Evolutionary conservation across 148 eudicot species (phyloP).

Genomic region (Linanthus parryae): DNA sequence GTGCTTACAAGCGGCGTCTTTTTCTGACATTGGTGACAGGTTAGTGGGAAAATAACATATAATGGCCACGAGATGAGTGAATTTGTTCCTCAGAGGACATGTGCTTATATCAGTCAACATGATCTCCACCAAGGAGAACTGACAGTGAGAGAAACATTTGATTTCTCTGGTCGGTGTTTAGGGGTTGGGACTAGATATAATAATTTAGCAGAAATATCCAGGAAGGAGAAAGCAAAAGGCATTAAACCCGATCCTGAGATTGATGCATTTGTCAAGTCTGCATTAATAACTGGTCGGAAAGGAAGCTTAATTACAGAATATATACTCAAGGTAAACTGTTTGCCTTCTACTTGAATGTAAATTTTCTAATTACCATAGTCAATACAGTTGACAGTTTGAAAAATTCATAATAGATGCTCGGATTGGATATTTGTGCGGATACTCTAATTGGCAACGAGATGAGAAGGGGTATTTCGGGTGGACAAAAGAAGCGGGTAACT

Average conservation of each 20-base stretch:
- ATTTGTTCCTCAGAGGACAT: conserved; percentile 68
- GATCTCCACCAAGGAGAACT: conserved; percentile 72
- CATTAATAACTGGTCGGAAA: conserved; percentile 43
- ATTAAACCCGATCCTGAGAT: conserved; percentile 60
- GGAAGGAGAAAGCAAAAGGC: conserved; percentile 56
- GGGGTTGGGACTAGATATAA: conserved; percentile 67
- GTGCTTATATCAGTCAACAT: conserved; percentile 69
- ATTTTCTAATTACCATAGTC: no score
- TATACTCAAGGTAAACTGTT: conserved; percentile 66
- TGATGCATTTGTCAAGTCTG: conserved; percentile 73
- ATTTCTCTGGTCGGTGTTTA: conserved; percentile 68
- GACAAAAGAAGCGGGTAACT: conserved; percentile 16
- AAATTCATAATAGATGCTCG: conserved; percentile 27
- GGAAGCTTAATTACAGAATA: conserved; percentile 61
- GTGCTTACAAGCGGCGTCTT: no score
- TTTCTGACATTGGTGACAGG: conserved; percentile 13
- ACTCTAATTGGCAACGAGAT: conserved; percentile 8
- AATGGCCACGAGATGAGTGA: conserved; percentile 67
- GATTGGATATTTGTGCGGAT: conserved; percentile 42
- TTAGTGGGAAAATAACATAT: conserved; percentile 55
- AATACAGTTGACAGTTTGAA: no score
- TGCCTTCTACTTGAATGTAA: no score
- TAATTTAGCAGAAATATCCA: conserved; percentile 36
- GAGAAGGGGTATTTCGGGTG: conserved; percentile 18
- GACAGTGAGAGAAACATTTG: conserved; percentile 81